Percentiles rank a stretch among this genome's conserved stretches.
phyloP scores from a whole-genome alignment of 1,284 basidiomycete species.

The Puccinia hordei region DNA sequence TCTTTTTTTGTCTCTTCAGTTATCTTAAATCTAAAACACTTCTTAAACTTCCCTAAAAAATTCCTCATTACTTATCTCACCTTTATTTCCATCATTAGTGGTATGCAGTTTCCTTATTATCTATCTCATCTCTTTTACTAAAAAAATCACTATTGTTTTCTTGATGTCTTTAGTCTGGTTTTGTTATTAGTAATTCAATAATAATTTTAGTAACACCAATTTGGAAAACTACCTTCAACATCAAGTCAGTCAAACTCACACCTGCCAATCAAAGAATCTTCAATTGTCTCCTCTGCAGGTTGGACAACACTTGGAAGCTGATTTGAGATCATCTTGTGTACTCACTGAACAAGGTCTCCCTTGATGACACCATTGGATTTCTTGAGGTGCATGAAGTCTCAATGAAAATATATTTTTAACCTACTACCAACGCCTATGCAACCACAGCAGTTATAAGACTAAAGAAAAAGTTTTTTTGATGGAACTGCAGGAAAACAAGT shows the following conservation, averaged over 20 bases:
- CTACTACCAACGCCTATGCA: neutral
- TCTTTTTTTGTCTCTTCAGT: too few species aligned
- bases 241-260: neutral
- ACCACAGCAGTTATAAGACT: neutral
- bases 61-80: too few species aligned
- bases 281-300: neutral
- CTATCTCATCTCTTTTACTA: too few species aligned
- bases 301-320: neutral
- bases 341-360: neutral
- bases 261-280: neutral
- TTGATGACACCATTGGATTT: conserved; percentile 14
- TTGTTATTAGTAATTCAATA: too few species aligned
- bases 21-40: too few species aligned
- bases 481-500: neutral
- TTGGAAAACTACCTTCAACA: neutral
- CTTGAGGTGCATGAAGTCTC: conserved; percentile 10
- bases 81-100: too few species aligned
- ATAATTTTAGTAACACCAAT: too few species aligned
- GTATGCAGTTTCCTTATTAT: too few species aligned
- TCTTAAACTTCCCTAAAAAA: too few species aligned
- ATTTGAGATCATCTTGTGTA: conserved; percentile 4
- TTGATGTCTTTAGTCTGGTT: too few species aligned
- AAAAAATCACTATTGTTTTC: too few species aligned
- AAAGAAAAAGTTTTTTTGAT: neutral
- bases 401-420: neutral